Evolutionary conservation across 1,284 basidiomycete genomes (phyloP), one percentile per base, ranked within the genome.

Genomic region (Abortiporus biennis): DNA sequence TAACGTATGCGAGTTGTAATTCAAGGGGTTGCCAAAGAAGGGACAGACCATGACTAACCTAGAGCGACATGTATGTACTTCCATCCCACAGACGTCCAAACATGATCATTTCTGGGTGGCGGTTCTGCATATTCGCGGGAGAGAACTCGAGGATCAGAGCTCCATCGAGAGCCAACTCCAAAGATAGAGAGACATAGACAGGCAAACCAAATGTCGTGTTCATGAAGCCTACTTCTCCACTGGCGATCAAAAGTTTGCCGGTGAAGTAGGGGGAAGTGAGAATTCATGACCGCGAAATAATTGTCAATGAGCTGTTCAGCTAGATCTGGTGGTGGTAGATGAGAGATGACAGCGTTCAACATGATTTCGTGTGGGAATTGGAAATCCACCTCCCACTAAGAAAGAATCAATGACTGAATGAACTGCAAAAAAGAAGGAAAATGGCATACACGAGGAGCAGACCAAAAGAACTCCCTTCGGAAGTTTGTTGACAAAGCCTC

Each of bases 71-170:
- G 21, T 15, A 46, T 41, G 42, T 46, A 49, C 35, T 41, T 43
- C 42, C 45, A 46, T 3, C 47, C 47, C 13, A 43, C 40, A 8
- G 33, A 36, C 15, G 23, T 30, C 40, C 40, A 42, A 11, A 42
- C 15, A 3, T 32, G 40, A 23, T n/a, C n/a, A n/a, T n/a, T n/a
- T n/a, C n/a, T n/a, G n/a, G 19, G 16, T 15, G 40, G 19, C 33
- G 33, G 15, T 9, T 42, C 40, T 15, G 40, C 33, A 4, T 64
- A 54, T n/a, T 45, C 29, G 19, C 43, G 62, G 58, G 6, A 58
- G 45, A 76, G 56, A 0, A 85, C 78, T 4, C 85, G 65, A 0
- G 69, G 70, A 50, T 81, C 85, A 43, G 69, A 56, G 13, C 67
- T 60, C 49, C 62, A 74, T 17, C 73, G 61, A 0, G 72, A 61